A percentile compares a stretch with the other conserved stretches of the same genome.
Evolutionary conservation across 2,329 filamentous ascomycete genomes (phyloP).

Genomic region (Alternaria triticina): DNA sequence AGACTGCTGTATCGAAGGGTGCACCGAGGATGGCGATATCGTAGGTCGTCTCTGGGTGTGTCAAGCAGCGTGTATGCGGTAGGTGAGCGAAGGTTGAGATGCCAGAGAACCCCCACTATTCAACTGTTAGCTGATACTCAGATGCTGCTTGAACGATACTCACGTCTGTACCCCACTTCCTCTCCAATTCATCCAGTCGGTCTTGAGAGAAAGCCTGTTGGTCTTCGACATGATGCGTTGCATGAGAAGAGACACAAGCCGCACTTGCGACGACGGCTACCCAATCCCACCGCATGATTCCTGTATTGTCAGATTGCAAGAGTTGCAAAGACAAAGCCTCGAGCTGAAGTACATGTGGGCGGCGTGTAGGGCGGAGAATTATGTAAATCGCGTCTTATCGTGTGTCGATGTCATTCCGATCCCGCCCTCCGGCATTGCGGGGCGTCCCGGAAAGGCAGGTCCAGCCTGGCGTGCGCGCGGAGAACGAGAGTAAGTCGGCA

Average conservation of each 20-base stretch:
- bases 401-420: constrained; percentile 21
- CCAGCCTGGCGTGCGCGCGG: constrained; percentile 10
- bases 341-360: constrained; percentile 3
- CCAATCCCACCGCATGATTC: constrained; percentile 28
- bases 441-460: constrained; percentile 29
- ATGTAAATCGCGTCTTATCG: constrained; percentile 41
- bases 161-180: constrained; percentile 53
- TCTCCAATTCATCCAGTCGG: constrained; percentile 41
- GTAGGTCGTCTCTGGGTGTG: constrained; percentile 51
- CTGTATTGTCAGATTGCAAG: neutral
- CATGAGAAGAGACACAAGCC: constrained; percentile 31
- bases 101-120: constrained; percentile 71
- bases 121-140: constrained; percentile 10
- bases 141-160: neutral
- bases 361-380: constrained; percentile 30
- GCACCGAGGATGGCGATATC: constrained; percentile 59
- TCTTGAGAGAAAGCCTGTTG: constrained; percentile 38
- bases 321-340: neutral
- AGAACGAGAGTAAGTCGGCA: neutral
- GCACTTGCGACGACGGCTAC: constrained; percentile 20
- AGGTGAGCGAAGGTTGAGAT: constrained; percentile 65
- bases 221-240: constrained; percentile 35
- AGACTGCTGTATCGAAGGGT: constrained; percentile 58
- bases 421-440: constrained; percentile 20
- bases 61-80: constrained; percentile 56